phyloP scores from a whole-genome alignment of 352 stramenopile species.

The Phytophthora syringae region DNA sequence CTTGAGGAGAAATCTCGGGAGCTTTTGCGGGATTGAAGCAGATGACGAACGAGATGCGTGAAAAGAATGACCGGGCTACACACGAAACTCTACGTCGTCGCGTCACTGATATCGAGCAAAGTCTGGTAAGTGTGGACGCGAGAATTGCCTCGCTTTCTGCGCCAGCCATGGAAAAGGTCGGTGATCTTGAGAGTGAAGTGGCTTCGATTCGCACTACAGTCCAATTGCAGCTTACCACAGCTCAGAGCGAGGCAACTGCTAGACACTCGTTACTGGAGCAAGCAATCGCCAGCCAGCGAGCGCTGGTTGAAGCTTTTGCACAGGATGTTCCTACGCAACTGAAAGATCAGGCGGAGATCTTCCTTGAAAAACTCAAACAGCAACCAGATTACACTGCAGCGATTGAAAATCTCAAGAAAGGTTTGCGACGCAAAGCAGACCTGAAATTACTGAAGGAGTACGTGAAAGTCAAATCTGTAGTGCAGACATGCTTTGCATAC shows the following conservation, averaged over 20 bases:
- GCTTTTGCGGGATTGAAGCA: conserved; percentile 68
- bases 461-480: conserved; percentile 7
- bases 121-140: conserved; percentile 54
- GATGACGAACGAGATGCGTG: conserved; percentile 58
- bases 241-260: conserved; percentile 35
- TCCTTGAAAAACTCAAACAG: conserved; percentile 49
- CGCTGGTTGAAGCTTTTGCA: conserved; percentile 36
- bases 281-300: conserved; percentile 39
- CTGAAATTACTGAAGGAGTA: conserved; percentile 72
- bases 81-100: conserved; percentile 61
- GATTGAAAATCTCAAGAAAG: conserved; percentile 51
- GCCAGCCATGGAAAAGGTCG: conserved; percentile 52
- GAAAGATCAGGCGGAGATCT: conserved; percentile 34
- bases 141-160: conserved; percentile 43
- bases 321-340: conserved; percentile 39
- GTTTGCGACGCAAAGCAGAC: conserved; percentile 64
- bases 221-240: conserved; percentile 43
- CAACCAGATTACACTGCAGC: conserved; percentile 50
- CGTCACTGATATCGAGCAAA: conserved; percentile 58
- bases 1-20: conserved; percentile 78
- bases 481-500: not conserved
- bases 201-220: conserved; percentile 38
- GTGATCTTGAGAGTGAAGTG: conserved; percentile 49
- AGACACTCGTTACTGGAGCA: conserved; percentile 40
- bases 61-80: conserved; percentile 50